Conservation (phyloP, 2,329 filamentous ascomycete species). For the Gaeumannomyces sp. region DNA sequence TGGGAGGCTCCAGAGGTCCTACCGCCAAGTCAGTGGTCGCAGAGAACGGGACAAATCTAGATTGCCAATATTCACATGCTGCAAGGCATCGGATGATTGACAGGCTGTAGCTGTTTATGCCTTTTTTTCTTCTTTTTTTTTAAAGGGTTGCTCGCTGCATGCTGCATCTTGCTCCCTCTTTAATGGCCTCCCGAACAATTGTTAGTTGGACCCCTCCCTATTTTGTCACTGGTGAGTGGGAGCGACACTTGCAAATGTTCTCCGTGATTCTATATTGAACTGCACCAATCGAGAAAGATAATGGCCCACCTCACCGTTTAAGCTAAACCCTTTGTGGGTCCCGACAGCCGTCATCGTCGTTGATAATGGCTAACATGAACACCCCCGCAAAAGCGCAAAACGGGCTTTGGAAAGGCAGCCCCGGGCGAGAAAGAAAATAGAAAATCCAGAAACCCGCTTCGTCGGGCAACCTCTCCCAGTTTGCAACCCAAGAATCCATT, state of each 20-base stretch:
- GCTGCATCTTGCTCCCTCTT: not conserved
- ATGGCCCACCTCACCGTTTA: not conserved
- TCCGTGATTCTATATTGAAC: not conserved
- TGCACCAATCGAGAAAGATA: not conserved
- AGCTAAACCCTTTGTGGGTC: conserved; percentile 1
- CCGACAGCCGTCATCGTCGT: not conserved
- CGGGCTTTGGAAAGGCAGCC: not conserved
- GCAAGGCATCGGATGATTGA: not conserved
- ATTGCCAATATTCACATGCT: not conserved
- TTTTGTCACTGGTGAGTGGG: not conserved
- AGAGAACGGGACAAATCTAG: not conserved
- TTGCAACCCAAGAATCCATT: not conserved
- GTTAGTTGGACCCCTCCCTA: not conserved
- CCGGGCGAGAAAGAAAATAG: not conserved
- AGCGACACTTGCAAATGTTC: not conserved
- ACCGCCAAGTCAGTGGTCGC: not conserved
- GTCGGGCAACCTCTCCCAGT: not conserved
- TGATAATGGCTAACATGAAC: conserved; percentile 1
- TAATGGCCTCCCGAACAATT: not conserved
- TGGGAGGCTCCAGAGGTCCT: not conserved
- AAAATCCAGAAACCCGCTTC: not conserved
- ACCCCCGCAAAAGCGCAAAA: conserved; percentile 1
- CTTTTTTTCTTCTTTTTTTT: no score
- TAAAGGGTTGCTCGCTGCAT: not conserved
- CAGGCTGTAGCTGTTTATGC: not conserved